Base-by-base conservation (phyloP, 352 stramenopile genomes). In the Pythium chondricola region DNA sequence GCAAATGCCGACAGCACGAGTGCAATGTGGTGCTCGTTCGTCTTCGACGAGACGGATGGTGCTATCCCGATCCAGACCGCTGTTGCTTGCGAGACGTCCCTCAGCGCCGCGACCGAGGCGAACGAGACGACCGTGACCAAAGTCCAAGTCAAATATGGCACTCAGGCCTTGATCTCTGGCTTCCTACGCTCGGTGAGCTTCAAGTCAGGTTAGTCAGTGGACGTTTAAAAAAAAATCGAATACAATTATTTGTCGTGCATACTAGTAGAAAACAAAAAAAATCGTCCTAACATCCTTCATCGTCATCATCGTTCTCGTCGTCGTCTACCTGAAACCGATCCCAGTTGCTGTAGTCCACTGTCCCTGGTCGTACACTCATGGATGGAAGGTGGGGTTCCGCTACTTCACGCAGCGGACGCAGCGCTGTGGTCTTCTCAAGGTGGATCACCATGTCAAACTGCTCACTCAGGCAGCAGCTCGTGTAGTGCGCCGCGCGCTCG, bases 111-210 rank as follows among this genome's bases (percentile, higher is more conserved):
- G 3, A 14, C 6, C 2, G 45, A 27, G 14, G 25, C 22, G 2
- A 48, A 48, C 13, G 56, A 55, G 16, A 55, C 51, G 31, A 9
- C 29, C 6, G 38, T 63, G 20, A 59, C 43, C 8, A 54, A 58
- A 17, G 35, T 59, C 11, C 30, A 42, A 6, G 42, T 58, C 16
- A 52, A 13, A 17, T 29, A 59, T 32, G 61, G 69, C 37, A 42
- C 20, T 0, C 48, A 41, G 6, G 56, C 48, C 24, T 44, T 69
- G 21, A 43, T 71, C 30, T 53, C 54, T 17, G 69, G 67, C 3
- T 47, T 78, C 21, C 43, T 84, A 18, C 72, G 72, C 48, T 81
- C 72, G 2, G 72, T 84, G 47, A 67, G 72, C 4, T 84, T n/a
- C n/a, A n/a, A n/a, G n/a, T n/a, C n/a, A n/a, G n/a, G n/a, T n/a